Evolutionary conservation across 1,139 yeast species (phyloP).

Genomic region (Sugiyamaella japonica): DNA sequence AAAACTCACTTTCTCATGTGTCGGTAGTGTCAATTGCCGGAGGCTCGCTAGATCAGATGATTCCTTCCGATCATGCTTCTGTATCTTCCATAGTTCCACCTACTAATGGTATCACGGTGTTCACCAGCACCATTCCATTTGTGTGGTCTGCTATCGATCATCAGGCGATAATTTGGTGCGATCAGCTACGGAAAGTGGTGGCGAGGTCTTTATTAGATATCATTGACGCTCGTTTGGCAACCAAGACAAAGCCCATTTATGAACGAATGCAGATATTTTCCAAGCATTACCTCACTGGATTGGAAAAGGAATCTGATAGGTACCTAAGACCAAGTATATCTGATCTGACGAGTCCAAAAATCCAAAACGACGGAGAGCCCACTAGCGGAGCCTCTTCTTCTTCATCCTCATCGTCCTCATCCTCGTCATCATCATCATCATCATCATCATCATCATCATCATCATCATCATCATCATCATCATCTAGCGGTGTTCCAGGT

Average conservation of each 20-base stretch:
- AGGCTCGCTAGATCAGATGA: constrained; percentile 63
- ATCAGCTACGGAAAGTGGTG: constrained; percentile 62
- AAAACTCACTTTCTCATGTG: constrained; percentile 38
- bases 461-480: too few relatives aligned
- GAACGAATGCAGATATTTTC: constrained; percentile 61
- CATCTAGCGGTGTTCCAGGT: too few relatives aligned
- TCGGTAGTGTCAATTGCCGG: constrained; percentile 65
- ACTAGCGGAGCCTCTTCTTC: neutral
- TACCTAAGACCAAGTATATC: constrained; percentile 5
- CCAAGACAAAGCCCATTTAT: constrained; percentile 53
- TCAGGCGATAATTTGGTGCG: constrained; percentile 88
- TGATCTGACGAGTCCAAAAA: constrained; percentile 1
- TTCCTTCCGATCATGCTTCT: constrained; percentile 82
- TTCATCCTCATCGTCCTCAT: too few relatives aligned
- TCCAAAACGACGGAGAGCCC: neutral
- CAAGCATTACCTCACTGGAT: constrained; percentile 46
- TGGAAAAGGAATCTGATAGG: constrained; percentile 26
- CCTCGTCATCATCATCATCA: too few relatives aligned
- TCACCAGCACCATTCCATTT: constrained; percentile 75
- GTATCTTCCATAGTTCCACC: constrained; percentile 63
- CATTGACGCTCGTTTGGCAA: constrained; percentile 51
- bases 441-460: too few relatives aligned
- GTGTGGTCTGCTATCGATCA: constrained; percentile 92
- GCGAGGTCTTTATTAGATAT: constrained; percentile 57
- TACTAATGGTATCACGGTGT: constrained; percentile 71